Evolutionary conservation across 2,329 filamentous ascomycete species (phyloP).

Genomic region (Epichloe uncinata): DNA sequence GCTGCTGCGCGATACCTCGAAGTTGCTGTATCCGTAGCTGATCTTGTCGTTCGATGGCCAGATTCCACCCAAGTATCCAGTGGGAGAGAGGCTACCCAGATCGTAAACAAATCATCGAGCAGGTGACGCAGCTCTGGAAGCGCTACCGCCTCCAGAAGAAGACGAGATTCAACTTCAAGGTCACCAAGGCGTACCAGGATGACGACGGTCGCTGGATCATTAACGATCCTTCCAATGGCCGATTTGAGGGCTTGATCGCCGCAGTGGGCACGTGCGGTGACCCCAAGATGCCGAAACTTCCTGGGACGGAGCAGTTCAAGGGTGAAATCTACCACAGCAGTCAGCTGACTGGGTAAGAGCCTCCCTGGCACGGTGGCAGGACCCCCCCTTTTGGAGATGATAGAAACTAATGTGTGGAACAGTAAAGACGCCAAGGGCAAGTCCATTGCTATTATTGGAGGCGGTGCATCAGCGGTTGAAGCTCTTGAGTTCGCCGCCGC

Average conservation of each 20-base stretch:
- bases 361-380: neutral
- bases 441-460: constrained; percentile 62
- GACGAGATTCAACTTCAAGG: constrained; percentile 58
- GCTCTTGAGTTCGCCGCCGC: constrained; percentile 66
- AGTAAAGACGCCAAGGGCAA: constrained; percentile 60
- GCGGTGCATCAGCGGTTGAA: constrained; percentile 70
- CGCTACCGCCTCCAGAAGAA: constrained; percentile 56
- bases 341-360: constrained; percentile 46
- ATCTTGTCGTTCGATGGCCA: neutral
- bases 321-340: constrained; percentile 66
- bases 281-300: constrained; percentile 57
- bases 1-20: neutral
- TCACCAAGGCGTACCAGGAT: constrained; percentile 58
- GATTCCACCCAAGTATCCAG: constrained; percentile 64
- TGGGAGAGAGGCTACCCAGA: constrained; percentile 69
- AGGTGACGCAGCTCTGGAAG: constrained; percentile 62
- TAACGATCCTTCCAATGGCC: constrained; percentile 56
- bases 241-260: constrained; percentile 66
- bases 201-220: constrained; percentile 61
- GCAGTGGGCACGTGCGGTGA: constrained; percentile 73
- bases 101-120: constrained; percentile 59
- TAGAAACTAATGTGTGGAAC: neutral
- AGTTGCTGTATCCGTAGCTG: neutral
- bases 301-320: constrained; percentile 58
- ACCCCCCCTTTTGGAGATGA: rapidly evolving